phyloP scores from a whole-genome alignment of 345 rosid species.

The Ceriops decandra region DNA sequence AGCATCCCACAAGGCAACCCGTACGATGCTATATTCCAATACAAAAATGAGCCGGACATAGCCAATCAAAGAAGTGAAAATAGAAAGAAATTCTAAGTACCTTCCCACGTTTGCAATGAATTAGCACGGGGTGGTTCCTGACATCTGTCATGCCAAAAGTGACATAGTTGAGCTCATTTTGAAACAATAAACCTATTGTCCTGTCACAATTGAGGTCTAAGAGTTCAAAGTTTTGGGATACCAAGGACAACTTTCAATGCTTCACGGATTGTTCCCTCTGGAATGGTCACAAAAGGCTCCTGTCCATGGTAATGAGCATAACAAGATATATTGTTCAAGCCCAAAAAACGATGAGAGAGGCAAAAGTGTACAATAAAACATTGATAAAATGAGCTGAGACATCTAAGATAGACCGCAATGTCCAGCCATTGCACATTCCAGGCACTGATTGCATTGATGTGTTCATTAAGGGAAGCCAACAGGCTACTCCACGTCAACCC shows the following conservation, averaged over 20 bases:
- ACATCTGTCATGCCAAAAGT: constrained; percentile 35
- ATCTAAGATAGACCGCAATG: too few relatives aligned
- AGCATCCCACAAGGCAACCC: constrained; percentile 70
- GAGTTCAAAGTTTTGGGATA: constrained; percentile 19
- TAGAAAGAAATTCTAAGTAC: constrained; percentile 18
- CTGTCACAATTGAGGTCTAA: neutral
- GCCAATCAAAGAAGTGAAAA: neutral
- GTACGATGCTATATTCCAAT: constrained; percentile 55
- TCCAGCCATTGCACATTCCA: too few relatives aligned
- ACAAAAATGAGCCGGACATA: neutral
- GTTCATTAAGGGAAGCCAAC: too few relatives aligned
- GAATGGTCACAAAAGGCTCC: constrained; percentile 76
- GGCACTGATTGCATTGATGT: too few relatives aligned
- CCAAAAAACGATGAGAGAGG: neutral
- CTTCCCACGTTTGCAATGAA: constrained; percentile 86
- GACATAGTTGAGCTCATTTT: constrained; percentile 8
- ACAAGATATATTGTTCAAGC: neutral
- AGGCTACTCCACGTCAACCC: too few relatives aligned
- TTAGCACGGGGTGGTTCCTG: constrained; percentile 63
- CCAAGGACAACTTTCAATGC: constrained; percentile 69
- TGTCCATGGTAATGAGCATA: constrained; percentile 19
- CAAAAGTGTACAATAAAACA: too few relatives aligned
- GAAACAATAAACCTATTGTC: neutral
- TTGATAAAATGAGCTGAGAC: too few relatives aligned
- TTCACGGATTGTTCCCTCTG: constrained; percentile 59